These are phyloP conservation scores for Scalesia atractyloides DNA, from an alignment of 129 eudicot genomes.

Conservation along the genomic window DNA sequence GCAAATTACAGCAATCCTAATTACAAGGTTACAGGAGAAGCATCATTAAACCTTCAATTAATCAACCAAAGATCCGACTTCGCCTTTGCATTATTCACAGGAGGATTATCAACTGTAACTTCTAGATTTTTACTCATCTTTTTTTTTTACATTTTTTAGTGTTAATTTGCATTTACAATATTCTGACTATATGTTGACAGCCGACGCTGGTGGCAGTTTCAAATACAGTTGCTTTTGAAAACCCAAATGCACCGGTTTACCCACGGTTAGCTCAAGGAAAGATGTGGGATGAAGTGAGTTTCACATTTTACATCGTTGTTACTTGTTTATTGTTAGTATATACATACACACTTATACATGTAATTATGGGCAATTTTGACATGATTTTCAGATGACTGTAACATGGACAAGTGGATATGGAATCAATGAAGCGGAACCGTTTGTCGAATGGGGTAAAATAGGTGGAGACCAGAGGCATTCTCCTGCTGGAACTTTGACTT, in stretches of 20 bases:
- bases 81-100: constrained; percentile 82
- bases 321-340: not conserved
- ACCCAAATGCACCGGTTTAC: constrained; percentile 92
- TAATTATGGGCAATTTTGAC: not conserved
- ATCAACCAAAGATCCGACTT: constrained; percentile 86
- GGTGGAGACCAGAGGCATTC: constrained; percentile 48
- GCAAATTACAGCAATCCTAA: constrained; percentile 72
- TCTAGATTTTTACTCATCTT: not conserved
- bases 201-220: constrained; percentile 85
- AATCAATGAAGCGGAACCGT: constrained; percentile 57
- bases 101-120: constrained; percentile 74
- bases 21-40: constrained; percentile 68
- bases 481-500: constrained; percentile 67
- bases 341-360: constrained; percentile 5
- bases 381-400: constrained; percentile 63
- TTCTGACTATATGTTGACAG: constrained; percentile 44
- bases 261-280: constrained; percentile 97
- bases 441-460: constrained; percentile 69
- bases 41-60: constrained; percentile 73
- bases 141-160: constrained; percentile 1
- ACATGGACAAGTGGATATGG: constrained; percentile 95
- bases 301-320: not conserved
- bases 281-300: constrained; percentile 89
- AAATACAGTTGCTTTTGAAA: constrained; percentile 64
- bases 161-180: constrained; percentile 12